Percentiles rank a stretch among this genome's conserved stretches.
phyloP scores from a whole-genome alignment of 768 basidiomycete species.

The Suillus weaverae region DNA sequence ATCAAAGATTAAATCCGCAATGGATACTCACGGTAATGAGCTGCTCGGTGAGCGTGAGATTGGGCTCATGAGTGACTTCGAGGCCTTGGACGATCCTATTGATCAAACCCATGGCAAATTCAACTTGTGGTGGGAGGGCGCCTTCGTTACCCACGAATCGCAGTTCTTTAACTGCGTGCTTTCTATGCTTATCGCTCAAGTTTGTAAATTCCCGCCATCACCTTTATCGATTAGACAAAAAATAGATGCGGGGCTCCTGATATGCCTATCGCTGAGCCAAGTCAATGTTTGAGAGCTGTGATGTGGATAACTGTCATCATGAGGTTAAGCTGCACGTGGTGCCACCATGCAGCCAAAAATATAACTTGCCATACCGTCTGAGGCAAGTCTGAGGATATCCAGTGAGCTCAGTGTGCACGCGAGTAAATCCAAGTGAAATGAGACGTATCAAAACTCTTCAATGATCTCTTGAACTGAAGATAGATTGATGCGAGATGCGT shows the following conservation, averaged over 20 bases:
- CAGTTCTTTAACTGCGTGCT: not conserved
- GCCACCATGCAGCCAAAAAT: not conserved
- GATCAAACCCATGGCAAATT: conserved; percentile 23
- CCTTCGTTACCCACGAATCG: not conserved
- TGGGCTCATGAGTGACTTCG: conserved; percentile 56
- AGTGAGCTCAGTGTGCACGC: not conserved
- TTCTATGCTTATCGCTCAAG: not conserved
- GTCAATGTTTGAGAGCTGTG: not conserved
- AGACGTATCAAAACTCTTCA: not conserved
- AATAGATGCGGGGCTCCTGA: not conserved
- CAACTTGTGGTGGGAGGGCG: not conserved
- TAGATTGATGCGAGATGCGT: conserved; percentile 12
- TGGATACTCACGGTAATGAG: conserved; percentile 52
- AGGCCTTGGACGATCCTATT: conserved; percentile 32
- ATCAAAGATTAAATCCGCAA: conserved; percentile 2
- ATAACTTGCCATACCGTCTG: too few species aligned
- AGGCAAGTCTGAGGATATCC: not conserved
- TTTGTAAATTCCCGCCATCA: not conserved
- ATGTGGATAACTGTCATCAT: not conserved
- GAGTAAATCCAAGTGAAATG: not conserved
- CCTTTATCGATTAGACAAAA: not conserved
- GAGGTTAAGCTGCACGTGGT: not conserved
- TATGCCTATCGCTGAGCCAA: not conserved
- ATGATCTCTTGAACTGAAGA: not conserved
- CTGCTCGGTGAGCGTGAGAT: conserved; percentile 52